Evolutionary conservation across 2,329 filamentous ascomycete species (phyloP).

Genomic region (Colletotrichum neosansevieriae): DNA sequence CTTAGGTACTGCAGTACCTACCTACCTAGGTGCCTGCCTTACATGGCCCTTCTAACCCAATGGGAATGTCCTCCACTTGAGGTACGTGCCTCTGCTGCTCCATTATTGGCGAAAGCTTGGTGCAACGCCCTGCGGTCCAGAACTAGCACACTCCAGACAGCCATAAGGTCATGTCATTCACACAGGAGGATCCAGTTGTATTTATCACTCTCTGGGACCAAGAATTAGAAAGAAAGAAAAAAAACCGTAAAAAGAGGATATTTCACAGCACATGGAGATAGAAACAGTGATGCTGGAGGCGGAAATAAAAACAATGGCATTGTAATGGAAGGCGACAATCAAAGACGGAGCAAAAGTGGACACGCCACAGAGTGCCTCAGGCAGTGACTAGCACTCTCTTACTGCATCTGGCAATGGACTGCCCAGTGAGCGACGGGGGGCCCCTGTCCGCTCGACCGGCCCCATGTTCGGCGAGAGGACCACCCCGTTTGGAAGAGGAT

Average conservation of each 20-base stretch:
- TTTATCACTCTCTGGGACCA: too few relatives aligned
- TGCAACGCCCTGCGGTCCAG: conserved; percentile 29
- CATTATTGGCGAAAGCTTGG: conserved; percentile 38
- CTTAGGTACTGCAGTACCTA: too few relatives aligned
- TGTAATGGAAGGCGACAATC: not conserved
- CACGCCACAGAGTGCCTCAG: conserved; percentile 17
- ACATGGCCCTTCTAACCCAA: not conserved
- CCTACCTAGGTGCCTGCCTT: too few relatives aligned
- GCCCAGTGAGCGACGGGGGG: conserved; percentile 13
- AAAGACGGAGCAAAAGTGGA: conserved; percentile 12
- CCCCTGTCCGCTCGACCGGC: conserved; percentile 1
- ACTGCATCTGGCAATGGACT: conserved; percentile 26
- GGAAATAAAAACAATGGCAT: not conserved
- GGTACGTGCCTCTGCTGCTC: conserved; percentile 15
- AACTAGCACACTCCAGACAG: not conserved
- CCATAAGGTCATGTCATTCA: not conserved
- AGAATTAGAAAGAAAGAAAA: too few relatives aligned
- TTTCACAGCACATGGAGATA: not conserved
- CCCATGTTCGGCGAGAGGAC: conserved; percentile 22
- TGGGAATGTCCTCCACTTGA: conserved; percentile 10
- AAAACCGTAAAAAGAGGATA: too few relatives aligned
- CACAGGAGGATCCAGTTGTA: not conserved
- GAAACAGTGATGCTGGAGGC: not conserved
- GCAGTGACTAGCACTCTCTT: conserved; percentile 28
- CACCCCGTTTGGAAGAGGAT: not conserved